Conservation (phyloP, 1,284 basidiomycete genomes). For the Amylostereum areolatum region DNA sequence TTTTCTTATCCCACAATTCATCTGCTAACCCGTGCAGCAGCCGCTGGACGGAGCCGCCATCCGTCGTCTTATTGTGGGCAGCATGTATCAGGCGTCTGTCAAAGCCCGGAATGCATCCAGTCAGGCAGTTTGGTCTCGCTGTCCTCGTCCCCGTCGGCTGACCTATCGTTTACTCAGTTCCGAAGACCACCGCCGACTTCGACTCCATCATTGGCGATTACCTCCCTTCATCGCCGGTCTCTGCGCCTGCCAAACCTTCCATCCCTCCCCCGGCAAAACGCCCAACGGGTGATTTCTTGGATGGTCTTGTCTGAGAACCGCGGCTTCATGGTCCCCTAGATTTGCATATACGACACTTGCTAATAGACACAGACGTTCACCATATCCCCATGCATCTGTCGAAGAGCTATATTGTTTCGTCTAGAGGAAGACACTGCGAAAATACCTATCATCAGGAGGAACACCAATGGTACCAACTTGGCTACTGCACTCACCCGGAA, state of each 20-base stretch:
- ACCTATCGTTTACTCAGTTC: conserved; percentile 21
- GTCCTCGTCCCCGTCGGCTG: background rate
- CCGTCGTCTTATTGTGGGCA: conserved; percentile 66
- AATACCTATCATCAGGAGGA: conserved; percentile 1
- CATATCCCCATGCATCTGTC: background rate
- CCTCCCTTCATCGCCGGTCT: conserved; percentile 30
- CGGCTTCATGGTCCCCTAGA: background rate
- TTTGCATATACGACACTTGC: conserved; percentile 3
- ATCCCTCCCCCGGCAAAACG: conserved; percentile 18
- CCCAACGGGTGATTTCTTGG: conserved; percentile 28
- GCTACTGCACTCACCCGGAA: conserved; percentile 58
- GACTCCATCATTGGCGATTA: conserved; percentile 71
- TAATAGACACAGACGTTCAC: conserved; percentile 5
- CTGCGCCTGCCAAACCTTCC: conserved; percentile 16
- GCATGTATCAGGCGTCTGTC: conserved; percentile 57
- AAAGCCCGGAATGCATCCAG: conserved; percentile 43
- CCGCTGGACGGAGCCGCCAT: conserved; percentile 67
- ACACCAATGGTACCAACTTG: background rate
- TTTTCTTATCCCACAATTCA: conserved; percentile 4
- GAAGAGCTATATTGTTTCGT: conserved; percentile 26
- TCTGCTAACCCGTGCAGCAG: conserved; percentile 18
- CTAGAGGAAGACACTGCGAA: conserved; percentile 45
- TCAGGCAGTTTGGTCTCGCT: background rate
- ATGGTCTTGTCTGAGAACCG: conserved; percentile 34
- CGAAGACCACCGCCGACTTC: conserved; percentile 44